Evolutionary conservation across 805 yeast species (phyloP).

Genomic region (Tetrapisispora nanseiensis): DNA sequence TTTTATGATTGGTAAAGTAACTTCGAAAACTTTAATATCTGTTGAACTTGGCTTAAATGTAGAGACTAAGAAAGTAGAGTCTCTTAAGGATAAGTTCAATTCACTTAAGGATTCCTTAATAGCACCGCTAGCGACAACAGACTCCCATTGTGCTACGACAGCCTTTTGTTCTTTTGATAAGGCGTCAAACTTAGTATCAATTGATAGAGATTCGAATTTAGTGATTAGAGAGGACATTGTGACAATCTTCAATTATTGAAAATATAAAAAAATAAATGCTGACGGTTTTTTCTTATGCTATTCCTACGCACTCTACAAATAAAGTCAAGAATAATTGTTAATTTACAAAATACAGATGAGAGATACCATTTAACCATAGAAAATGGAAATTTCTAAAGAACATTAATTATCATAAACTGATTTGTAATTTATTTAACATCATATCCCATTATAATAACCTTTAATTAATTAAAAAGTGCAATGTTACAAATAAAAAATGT

Average conservation of each 20-base stretch:
- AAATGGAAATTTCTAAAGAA: too few relatives aligned
- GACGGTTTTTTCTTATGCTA: not conserved
- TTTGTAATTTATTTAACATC: too few relatives aligned
- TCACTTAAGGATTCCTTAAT: constrained; percentile 44
- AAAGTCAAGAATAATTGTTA: too few relatives aligned
- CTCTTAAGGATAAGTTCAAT: constrained; percentile 61
- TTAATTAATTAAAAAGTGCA: too few relatives aligned
- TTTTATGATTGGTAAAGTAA: constrained; percentile 50
- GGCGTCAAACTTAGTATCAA: constrained; percentile 22
- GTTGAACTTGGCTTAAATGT: constrained; percentile 47
- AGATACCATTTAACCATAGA: too few relatives aligned
- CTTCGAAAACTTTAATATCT: constrained; percentile 64
- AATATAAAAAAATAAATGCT: too few relatives aligned
- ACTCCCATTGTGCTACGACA: constrained; percentile 65
- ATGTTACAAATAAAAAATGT: too few relatives aligned
- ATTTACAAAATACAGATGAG: too few relatives aligned
- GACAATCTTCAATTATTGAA: not conserved
- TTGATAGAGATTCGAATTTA: constrained; percentile 21
- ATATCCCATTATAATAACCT: too few relatives aligned
- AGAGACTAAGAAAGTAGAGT: constrained; percentile 62
- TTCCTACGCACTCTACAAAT: too few relatives aligned
- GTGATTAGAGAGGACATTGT: constrained; percentile 25
- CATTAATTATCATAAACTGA: too few relatives aligned
- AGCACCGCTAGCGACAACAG: constrained; percentile 47
- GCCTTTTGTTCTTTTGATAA: constrained; percentile 50